A percentile compares a stretch with the other conserved stretches of the same genome.
These are phyloP conservation scores for Dactylellina leptospora DNA, from an alignment of 2,329 filamentous ascomycete species.

Conservation along the genomic window DNA sequence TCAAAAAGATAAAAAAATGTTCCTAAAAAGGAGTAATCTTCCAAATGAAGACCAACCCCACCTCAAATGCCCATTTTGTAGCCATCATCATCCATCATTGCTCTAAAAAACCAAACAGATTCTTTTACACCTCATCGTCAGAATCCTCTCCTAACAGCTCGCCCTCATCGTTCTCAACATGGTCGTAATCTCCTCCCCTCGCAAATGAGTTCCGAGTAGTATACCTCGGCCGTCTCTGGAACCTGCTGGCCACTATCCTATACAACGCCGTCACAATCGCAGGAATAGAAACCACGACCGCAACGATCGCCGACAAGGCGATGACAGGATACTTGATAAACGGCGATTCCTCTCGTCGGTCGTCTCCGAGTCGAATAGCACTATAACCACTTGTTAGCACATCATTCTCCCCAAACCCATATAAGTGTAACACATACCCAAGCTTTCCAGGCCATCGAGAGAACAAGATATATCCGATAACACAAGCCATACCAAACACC, in stretches of 20 bases:
- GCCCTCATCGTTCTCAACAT: constrained; percentile 91
- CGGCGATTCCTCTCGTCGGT: constrained; percentile 66
- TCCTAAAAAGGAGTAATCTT: too few species aligned
- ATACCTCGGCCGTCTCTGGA: constrained; percentile 74
- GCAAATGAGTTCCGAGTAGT: constrained; percentile 90
- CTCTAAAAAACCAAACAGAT: neutral
- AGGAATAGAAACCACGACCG: constrained; percentile 71
- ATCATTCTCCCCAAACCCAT: neutral
- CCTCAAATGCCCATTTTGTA: too few species aligned
- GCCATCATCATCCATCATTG: too few species aligned
- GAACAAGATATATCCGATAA: constrained; percentile 84
- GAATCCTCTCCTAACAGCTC: constrained; percentile 92
- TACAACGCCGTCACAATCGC: constrained; percentile 73
- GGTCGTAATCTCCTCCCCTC: constrained; percentile 85
- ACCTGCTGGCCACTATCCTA: constrained; percentile 71
- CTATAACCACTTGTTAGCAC: constrained; percentile 48
- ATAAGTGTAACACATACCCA: constrained; percentile 65
- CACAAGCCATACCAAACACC: constrained; percentile 75
- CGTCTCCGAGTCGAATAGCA: constrained; percentile 81
- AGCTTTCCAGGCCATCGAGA: constrained; percentile 88
- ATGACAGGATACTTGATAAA: constrained; percentile 86
- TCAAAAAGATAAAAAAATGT: constrained; percentile 10
- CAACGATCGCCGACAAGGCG: constrained; percentile 71
- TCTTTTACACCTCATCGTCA: constrained; percentile 79
- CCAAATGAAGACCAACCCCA: too few species aligned